Conservation (phyloP, 345 rosid species). For the Salix exigua region DNA sequence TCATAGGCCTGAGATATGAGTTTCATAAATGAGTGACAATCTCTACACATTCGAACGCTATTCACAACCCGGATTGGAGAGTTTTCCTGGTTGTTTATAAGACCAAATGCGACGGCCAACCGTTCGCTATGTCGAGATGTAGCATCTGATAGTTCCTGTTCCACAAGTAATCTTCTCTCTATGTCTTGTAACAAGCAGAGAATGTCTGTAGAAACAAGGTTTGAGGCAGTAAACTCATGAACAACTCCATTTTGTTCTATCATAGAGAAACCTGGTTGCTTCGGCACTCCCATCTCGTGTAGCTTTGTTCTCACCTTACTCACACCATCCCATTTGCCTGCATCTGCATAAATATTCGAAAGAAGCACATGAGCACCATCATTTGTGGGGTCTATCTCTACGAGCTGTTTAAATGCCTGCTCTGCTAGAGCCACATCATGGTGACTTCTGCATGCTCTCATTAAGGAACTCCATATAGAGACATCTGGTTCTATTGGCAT, state of each 20-base stretch:
- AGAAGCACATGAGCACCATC: slow-evolving; percentile 22
- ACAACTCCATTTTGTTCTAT: slow-evolving; percentile 21
- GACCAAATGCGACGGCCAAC: slow-evolving; percentile 29
- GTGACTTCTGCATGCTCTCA: slow-evolving; percentile 9
- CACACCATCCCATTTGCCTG: slow-evolving; percentile 20
- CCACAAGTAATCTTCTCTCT: background rate
- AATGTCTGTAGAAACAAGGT: slow-evolving; percentile 8
- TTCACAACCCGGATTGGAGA: slow-evolving; percentile 22
- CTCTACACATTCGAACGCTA: slow-evolving; percentile 18
- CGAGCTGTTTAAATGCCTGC: slow-evolving; percentile 19
- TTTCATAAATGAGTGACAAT: slow-evolving; percentile 27
- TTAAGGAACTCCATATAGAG: slow-evolving; percentile 9
- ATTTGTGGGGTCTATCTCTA: slow-evolving; percentile 14
- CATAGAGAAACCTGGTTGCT: slow-evolving; percentile 19
- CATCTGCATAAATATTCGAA: slow-evolving; percentile 17
- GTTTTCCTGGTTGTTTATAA: slow-evolving; percentile 11
- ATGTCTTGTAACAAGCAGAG: slow-evolving; percentile 16
- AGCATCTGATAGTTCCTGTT: background rate
- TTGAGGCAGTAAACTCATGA: slow-evolving; percentile 14
- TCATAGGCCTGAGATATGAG: slow-evolving; percentile 10
- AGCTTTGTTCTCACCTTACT: slow-evolving; percentile 19
- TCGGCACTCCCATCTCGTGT: slow-evolving; percentile 13
- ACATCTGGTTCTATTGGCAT: slow-evolving; percentile 23
- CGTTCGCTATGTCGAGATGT: slow-evolving; percentile 24
- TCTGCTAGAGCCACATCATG: slow-evolving; percentile 14